Base-by-base conservation (phyloP, 1,139 yeast genomes). In the Taphrina pruni region DNA sequence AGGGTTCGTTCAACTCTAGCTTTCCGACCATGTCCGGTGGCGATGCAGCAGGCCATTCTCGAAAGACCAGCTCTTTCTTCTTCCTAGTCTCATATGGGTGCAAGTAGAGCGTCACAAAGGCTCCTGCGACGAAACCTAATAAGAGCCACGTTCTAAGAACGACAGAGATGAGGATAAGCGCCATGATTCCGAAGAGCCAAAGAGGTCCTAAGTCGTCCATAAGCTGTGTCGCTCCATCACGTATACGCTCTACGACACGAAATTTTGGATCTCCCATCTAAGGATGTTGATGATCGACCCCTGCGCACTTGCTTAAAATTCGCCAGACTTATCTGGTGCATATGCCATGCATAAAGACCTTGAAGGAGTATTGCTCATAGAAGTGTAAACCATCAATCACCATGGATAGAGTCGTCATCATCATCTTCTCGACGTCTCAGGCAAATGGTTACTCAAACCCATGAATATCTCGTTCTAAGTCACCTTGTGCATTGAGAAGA, bases 201-300 rank as follows among this genome's bases (percentile, higher is more conserved):
- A 43, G 8, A 8, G 62, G 52, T n/a, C 62, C 62, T 39, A 58
- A 12, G 54, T 58, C 62, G 12, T 58, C 51, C 21, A 45, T 12
- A 6, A 56, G 21, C 21, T 50, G 36, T 21, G 35, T 9, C n/a
- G 4, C 54, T 50, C 36, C 21, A 26, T 6, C 36, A 17, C 54
- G 54, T 11, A 50, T 8, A 26, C 36, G 32, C 20, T 50, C 54
- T 36, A 50, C 21, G 54, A 32, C 6, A 26, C 11, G 32, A 39
- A 6, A 3, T 9, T 39, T 2, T 2, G 2, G 14, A 39, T 9
- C 43, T 39, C 43, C 43, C 43, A 26, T 26, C 4, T 26, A 4
- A 26, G 4, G 4, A 2, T 26, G 32, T 26, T 4, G 32, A 26
- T 26, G 4, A 2, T 26, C 32, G 32, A 4, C 32, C 1, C 32